Base-by-base conservation (phyloP, 495 filamentous ascomycete genomes). In the Lophium mytilinum region DNA sequence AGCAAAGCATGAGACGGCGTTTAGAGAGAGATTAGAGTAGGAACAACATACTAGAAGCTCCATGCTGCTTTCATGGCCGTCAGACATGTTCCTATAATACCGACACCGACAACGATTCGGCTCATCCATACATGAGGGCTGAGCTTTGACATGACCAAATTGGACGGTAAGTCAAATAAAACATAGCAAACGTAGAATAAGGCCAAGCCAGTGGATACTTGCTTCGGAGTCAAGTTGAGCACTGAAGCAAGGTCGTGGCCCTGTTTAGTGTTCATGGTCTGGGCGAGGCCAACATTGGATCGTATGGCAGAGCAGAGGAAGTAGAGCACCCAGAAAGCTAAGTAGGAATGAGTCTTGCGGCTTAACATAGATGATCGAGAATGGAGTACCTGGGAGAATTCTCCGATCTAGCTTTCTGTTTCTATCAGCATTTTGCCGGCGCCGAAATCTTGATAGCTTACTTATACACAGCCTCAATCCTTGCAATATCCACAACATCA, bases 121-220 rank as follows among this genome's bases (percentile, higher is more conserved):
- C 87, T 86, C 89, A 96, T 92, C 89, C 90, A 96, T 5, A 90
- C 82, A 50, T 88, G 85, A 1, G 90, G 90, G 57, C 87, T 88
- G 3, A 95, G 73, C 40, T 78, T 80, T 49, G 85, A 89, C 90
- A 95, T 95, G 65, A 92, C 74, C 61, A 96, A 75, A 68, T 95
- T 95, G 6, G 89, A 92, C 0, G 91, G 91, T 46, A 91, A 74
- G 69, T 95, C 90, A 63, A 93, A 93, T 48, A 91, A 68, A 56
- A 95, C 88, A 74, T 95, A 95, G 66, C 85, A 84, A 51, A 93
- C 89, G 65, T 93, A 95, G 75, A 95, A 95, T 5, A 96, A 75
- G 6, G 89, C 88, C 14, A 96, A 75, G 39, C 84, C 87, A 0
- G 85, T 89, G 0, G 88, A 94, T 34, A 90, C 82, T 73, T 95